A percentile compares a stretch with the other conserved stretches of the same genome.
Conservation (phyloP, 306 rosid species). For the Quercus engelmannii region DNA sequence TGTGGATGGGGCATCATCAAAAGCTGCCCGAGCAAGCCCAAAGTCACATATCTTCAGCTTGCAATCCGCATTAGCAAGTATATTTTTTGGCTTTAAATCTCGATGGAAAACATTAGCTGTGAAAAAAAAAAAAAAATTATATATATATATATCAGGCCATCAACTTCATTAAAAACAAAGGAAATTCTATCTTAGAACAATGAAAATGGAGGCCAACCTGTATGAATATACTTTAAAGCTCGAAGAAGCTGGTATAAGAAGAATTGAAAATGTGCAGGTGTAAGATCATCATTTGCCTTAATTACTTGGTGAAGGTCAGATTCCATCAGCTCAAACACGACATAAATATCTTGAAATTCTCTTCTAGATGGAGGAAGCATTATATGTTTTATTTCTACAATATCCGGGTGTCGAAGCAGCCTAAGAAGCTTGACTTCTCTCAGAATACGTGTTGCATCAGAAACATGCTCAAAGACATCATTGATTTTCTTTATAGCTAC, state of each 20-base stretch:
- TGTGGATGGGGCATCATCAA: constrained; percentile 55
- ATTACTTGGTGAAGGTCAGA: constrained; percentile 67
- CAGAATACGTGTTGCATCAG: constrained; percentile 60
- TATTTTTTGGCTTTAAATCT: constrained; percentile 70
- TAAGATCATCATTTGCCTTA: constrained; percentile 57
- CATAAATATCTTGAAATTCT: constrained; percentile 62
- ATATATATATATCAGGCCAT: constrained; percentile 4
- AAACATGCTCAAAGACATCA: constrained; percentile 63
- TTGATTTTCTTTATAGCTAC: constrained; percentile 70
- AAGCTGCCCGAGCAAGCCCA: constrained; percentile 66
- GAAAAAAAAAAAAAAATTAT: neutral
- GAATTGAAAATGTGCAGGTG: constrained; percentile 56
- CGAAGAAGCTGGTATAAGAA: constrained; percentile 74
- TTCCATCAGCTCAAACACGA: constrained; percentile 73
- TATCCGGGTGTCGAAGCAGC: constrained; percentile 62
- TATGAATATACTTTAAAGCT: constrained; percentile 64
- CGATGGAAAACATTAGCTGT: constrained; percentile 62
- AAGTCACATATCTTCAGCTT: constrained; percentile 70
- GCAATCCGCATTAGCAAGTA: constrained; percentile 77
- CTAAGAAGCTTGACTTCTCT: constrained; percentile 69
- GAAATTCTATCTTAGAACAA: neutral
- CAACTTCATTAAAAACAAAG: neutral
- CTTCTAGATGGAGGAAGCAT: constrained; percentile 67
- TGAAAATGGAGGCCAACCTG: constrained; percentile 37
- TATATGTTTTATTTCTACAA: constrained; percentile 64